phyloP scores from a whole-genome alignment of 768 basidiomycete genomes.

The Auriscalpium vulgare region DNA sequence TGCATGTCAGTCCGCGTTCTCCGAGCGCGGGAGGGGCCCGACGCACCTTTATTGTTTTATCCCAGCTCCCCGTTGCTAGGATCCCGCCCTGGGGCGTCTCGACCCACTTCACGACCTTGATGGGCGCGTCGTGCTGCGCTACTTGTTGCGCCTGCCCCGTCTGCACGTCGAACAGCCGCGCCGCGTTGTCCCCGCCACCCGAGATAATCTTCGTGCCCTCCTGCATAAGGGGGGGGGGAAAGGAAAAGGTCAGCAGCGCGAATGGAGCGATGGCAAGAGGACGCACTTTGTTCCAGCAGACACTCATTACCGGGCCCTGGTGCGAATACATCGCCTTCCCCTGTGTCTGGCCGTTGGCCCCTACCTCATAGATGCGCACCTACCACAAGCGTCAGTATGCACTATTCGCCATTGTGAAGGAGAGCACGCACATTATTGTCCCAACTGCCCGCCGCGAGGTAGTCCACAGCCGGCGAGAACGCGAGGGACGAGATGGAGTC shows the following conservation, averaged over 20 bases:
- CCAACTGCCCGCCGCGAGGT: slow-evolving; percentile 91
- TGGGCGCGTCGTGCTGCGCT: slow-evolving; percentile 84
- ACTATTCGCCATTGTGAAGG: slow-evolving; percentile 6
- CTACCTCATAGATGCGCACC: slow-evolving; percentile 92
- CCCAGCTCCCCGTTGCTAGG: slow-evolving; percentile 93
- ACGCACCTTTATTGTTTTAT: slow-evolving; percentile 88
- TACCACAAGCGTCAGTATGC: slow-evolving; percentile 22
- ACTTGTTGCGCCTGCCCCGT: slow-evolving; percentile 79
- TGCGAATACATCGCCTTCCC: slow-evolving; percentile 89
- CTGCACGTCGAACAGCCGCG: slow-evolving; percentile 84
- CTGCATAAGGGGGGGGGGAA: slow-evolving; percentile 30
- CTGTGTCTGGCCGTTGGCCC: slow-evolving; percentile 67
- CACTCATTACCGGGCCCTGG: slow-evolving; percentile 80
- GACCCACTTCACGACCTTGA: slow-evolving; percentile 77
- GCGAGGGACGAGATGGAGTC: slow-evolving; percentile 84
- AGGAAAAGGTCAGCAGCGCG: neutral
- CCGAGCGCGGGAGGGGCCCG: no score
- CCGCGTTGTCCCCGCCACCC: slow-evolving; percentile 91
- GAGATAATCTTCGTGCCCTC: slow-evolving; percentile 89
- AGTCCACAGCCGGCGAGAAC: slow-evolving; percentile 82
- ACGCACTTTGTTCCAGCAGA: slow-evolving; percentile 87
- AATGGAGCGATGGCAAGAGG: neutral
- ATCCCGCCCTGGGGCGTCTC: slow-evolving; percentile 69
- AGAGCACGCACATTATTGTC: slow-evolving; percentile 66
- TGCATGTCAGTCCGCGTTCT: no score